Base-by-base conservation (phyloP, 495 filamentous ascomycete species). In the Hypomontagnella submonticulosa region DNA sequence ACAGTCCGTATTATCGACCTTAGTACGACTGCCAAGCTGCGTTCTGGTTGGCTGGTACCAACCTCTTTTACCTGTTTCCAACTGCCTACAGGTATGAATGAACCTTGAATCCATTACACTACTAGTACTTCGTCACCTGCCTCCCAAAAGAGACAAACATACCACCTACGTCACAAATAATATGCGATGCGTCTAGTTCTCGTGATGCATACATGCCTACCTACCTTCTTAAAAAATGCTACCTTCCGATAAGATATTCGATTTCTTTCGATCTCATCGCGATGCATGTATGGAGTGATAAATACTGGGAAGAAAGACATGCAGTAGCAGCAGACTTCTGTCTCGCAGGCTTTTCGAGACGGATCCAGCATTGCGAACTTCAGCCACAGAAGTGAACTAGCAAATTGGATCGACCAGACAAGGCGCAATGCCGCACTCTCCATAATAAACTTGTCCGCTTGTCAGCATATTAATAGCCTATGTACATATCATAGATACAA, bases 371-470 rank as follows among this genome's bases (percentile, higher is more conserved):
- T 60, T 23, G 23, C 18, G 34, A 23, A 13, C 46, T 59, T 61
- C 59, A 69, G 66, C 66, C 66, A 69, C 66, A 63, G 43, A 52
- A 34, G 27, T 54, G 54, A 63, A 5, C 66, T 60, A 15, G 50
- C 60, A 63, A 69, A 60, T 69, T 9, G 60, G 37, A 47, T 62
- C 34, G 30, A 48, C 19, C 12, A 33, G 46, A 47, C 58, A 59
- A 59, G 58, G 60, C 60, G 66, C 40, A 69, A 56, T 69, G 37
- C 54, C 54, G 13, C 43, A 16, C 10, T 42, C 15, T 15, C 36
- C 34, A 59, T 32, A 44, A 46, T 60, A 69, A n/a, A 57, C 54
- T 47, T 63, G 55, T 55, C 53, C 48, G 47, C 36, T 18, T 4
- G 15, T 52, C 30, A 33, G 15, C 34, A 41, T 27, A 15, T 16